These are phyloP conservation scores for Hibiscus mutabilis DNA, from an alignment of 345 rosid species.

Conservation along the genomic window DNA sequence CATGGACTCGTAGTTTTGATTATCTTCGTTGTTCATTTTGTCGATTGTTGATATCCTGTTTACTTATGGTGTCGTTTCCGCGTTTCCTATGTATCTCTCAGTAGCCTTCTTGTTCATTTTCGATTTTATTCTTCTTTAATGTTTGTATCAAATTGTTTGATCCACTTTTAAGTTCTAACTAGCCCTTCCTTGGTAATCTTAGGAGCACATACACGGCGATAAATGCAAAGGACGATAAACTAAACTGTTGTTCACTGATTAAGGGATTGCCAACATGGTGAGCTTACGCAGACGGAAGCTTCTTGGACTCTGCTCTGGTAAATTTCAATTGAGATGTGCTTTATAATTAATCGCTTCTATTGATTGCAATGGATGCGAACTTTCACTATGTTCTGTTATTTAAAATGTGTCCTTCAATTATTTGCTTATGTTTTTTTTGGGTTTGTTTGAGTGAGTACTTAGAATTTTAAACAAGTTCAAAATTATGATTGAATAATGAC, in stretches of 20 bases:
- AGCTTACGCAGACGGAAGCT: conserved; percentile 19
- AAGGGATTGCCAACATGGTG: conserved; percentile 49
- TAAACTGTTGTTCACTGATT: conserved; percentile 14
- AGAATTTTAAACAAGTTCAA: neutral
- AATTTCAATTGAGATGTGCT: conserved; percentile 14
- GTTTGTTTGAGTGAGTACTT: neutral
- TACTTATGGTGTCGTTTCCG: neutral
- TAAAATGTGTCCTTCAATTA: neutral
- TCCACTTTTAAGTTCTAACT: neutral
- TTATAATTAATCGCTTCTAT: conserved; percentile 11
- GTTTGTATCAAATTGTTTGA: neutral
- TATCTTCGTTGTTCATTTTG: neutral
- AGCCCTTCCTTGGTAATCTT: conserved; percentile 12
- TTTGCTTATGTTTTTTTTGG: neutral
- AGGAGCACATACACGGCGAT: conserved; percentile 19
- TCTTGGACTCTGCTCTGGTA: conserved; percentile 45
- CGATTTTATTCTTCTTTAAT: neutral
- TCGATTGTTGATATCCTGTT: neutral
- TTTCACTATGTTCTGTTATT: neutral
- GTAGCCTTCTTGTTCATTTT: neutral
- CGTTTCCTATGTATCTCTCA: neutral
- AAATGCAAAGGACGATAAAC: conserved; percentile 18
- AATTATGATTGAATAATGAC: conserved; percentile 4
- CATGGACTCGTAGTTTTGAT: conserved; percentile 4
- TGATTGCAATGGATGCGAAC: neutral